phyloP scores from a whole-genome alignment of 2,329 filamentous ascomycete genomes.

The Ophiostoma perfectum region DNA sequence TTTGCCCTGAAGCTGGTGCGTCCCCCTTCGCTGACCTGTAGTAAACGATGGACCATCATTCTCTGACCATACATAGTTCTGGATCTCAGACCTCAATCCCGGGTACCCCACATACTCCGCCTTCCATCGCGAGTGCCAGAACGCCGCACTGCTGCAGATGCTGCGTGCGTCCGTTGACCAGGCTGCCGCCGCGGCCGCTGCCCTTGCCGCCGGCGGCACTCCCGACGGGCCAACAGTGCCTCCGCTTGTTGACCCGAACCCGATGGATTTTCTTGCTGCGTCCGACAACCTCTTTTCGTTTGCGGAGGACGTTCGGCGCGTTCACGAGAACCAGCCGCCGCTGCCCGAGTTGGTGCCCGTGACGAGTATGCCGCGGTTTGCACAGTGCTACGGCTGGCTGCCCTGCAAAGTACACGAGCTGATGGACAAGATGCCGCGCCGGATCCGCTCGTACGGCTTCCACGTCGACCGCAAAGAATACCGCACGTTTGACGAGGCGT shows the following conservation, averaged over 20 bases:
- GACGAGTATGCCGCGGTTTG: constrained; percentile 21
- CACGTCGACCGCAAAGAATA: neutral
- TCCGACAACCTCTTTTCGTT: neutral
- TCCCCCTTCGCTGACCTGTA: neutral
- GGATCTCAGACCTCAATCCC: neutral
- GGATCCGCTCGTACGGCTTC: neutral
- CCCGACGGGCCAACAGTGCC: neutral
- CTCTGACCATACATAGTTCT: neutral
- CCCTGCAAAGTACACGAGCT: constrained; percentile 19
- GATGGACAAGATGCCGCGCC: constrained; percentile 17
- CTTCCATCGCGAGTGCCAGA: constrained; percentile 22
- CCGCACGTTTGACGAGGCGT: constrained; percentile 11
- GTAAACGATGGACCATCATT: neutral
- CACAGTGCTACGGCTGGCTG: constrained; percentile 20
- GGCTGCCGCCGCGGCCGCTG: neutral
- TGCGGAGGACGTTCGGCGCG: neutral
- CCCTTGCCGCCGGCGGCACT: neutral
- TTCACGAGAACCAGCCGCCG: neutral
- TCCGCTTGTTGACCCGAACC: neutral
- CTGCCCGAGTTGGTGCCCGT: constrained; percentile 9
- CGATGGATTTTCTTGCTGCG: neutral
- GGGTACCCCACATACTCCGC: constrained; percentile 13
- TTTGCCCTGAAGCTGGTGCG: constrained; percentile 20
- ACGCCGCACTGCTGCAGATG: constrained; percentile 18
- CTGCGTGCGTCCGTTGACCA: constrained; percentile 15